These are phyloP conservation scores for Bruguiera parviflora DNA, from an alignment of 345 rosid species.

Conservation along the genomic window DNA sequence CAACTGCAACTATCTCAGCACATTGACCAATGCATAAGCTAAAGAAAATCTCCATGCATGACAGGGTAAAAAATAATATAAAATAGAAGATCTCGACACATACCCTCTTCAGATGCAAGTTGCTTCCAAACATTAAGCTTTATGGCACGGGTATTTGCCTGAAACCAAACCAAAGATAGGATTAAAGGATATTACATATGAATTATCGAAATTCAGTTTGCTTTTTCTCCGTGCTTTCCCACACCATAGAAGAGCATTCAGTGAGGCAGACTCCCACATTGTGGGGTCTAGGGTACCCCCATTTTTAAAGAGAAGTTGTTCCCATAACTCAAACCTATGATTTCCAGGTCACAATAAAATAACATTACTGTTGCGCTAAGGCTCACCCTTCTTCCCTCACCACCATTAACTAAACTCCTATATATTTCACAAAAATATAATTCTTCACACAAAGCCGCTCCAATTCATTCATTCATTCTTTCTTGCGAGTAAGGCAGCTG, in stretches of 20 bases:
- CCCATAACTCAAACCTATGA: too few species aligned
- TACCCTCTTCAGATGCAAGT: conserved; percentile 92
- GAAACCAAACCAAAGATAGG: conserved; percentile 27
- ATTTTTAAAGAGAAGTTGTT: too few species aligned
- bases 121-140: conserved; percentile 91
- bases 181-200: neutral
- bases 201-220: neutral
- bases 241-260: neutral
- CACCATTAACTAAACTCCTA: too few species aligned
- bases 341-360: too few species aligned
- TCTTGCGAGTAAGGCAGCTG: neutral
- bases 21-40: neutral
- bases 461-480: neutral
- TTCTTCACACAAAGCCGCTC: neutral
- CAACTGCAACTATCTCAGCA: neutral
- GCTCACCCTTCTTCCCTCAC: too few species aligned
- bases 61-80: neutral
- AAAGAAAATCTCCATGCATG: neutral
- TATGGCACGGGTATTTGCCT: conserved; percentile 72
- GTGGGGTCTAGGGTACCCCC: too few species aligned
- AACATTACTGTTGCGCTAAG: too few species aligned
- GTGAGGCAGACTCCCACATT: too few species aligned
- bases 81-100: conserved; percentile 4
- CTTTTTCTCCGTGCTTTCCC: neutral
- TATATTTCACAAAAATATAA: neutral